Conservation (phyloP, 345 rosid species). For the Passiflora organensis region DNA sequence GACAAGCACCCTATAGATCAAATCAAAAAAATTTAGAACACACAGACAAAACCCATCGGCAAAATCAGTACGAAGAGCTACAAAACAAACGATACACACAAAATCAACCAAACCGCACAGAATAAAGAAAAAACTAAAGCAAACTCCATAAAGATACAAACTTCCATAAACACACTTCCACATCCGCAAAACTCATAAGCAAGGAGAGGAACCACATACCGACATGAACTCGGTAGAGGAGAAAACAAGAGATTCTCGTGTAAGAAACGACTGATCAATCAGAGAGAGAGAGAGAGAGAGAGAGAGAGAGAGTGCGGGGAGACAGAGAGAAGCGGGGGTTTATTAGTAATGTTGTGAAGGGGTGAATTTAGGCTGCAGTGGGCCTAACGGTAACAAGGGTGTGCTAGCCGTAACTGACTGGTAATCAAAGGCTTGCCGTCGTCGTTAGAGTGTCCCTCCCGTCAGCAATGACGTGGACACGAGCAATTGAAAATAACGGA, state of each 20-base stretch:
- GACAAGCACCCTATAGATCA: conserved; percentile 1
- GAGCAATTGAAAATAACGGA: conserved; percentile 8
- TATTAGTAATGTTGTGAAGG: background rate
- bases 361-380: conserved; percentile 6
- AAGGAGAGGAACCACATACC: conserved; percentile 38
- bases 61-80: background rate
- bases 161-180: conserved; percentile 5
- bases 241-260: conserved; percentile 1
- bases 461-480: conserved; percentile 23
- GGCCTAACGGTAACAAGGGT: background rate
- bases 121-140: conserved; percentile 4
- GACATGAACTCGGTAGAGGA: conserved; percentile 46
- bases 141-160: conserved; percentile 11
- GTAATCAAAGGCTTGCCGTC: background rate
- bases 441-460: conserved; percentile 3
- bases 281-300: conserved; percentile 11
- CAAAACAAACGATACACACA: background rate
- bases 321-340: conserved; percentile 12
- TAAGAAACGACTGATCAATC: background rate
- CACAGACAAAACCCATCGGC: background rate
- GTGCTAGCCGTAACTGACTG: conserved; percentile 21
- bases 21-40: conserved; percentile 1
- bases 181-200: background rate
- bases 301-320: conserved; percentile 11
- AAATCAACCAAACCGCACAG: conserved; percentile 3